Evolutionary conservation across 306 rosid species (phyloP).

Genomic region (Citrullus amarus): DNA sequence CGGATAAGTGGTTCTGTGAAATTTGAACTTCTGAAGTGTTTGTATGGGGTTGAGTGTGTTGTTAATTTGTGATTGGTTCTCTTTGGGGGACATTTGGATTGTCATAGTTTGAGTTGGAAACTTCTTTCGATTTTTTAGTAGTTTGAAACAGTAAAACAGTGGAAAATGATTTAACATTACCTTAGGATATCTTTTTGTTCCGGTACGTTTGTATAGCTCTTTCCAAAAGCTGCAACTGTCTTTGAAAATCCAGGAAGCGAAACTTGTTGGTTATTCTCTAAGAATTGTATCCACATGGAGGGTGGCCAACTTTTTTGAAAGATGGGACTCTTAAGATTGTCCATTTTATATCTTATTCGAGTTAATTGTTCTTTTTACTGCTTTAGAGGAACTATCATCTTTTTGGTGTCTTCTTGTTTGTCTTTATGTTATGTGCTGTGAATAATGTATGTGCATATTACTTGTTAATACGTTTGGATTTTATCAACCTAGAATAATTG

Average conservation of each 20-base stretch:
- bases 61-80: not conserved
- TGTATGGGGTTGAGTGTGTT: not conserved
- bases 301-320: not conserved
- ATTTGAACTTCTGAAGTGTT: not conserved
- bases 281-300: not conserved
- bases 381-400: not conserved
- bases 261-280: not conserved
- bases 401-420: constrained; percentile 1
- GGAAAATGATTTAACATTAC: not conserved
- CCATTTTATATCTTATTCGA: not conserved
- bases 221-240: not conserved
- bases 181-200: not conserved
- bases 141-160: not conserved
- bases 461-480: not conserved
- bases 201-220: not conserved
- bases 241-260: not conserved
- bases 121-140: not conserved
- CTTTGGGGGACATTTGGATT: constrained; percentile 2
- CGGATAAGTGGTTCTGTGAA: not conserved
- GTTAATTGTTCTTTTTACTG: not conserved
- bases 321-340: not conserved
- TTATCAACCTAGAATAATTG: not conserved
- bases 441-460: not conserved
- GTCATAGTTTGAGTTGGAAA: not conserved
- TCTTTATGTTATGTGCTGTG: not conserved